These are phyloP conservation scores for Mallotus nudiflorus DNA, from an alignment of 345 rosid species.

Conservation along the genomic window DNA sequence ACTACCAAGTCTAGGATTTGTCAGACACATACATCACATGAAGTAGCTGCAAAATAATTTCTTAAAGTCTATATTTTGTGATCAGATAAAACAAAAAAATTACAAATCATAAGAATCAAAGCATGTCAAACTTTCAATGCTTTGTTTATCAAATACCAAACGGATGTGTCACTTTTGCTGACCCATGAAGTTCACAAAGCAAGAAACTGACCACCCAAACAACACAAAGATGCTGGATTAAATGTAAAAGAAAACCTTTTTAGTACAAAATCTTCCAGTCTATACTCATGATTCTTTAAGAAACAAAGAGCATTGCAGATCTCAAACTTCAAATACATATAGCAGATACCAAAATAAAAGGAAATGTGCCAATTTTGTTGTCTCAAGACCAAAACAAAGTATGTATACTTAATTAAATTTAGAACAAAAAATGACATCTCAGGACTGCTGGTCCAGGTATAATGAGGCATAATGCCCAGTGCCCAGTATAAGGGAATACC, in stretches of 20 bases:
- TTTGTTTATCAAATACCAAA: too few species aligned
- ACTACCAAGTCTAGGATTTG: background rate
- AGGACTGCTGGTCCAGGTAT: background rate
- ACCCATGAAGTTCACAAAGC: too few species aligned
- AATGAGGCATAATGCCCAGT: background rate
- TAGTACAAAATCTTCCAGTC: background rate
- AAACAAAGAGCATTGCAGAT: background rate
- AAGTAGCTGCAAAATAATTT: slow-evolving; percentile 4
- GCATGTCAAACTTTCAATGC: too few species aligned
- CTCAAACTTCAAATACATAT: background rate
- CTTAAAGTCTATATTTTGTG: too few species aligned
- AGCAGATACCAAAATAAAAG: background rate
- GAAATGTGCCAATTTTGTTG: background rate
- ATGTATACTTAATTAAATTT: background rate
- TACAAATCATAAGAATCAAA: too few species aligned
- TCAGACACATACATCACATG: background rate
- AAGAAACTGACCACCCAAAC: too few species aligned
- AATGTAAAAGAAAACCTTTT: too few species aligned
- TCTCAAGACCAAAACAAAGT: background rate
- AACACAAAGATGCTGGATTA: too few species aligned
- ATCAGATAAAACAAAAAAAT: too few species aligned
- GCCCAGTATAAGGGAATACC: background rate
- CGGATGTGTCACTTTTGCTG: too few species aligned
- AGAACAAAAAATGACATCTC: background rate
- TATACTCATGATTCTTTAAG: background rate